phyloP scores from a whole-genome alignment of 2,329 filamentous ascomycete genomes.

The Calonectria henricotiae region DNA sequence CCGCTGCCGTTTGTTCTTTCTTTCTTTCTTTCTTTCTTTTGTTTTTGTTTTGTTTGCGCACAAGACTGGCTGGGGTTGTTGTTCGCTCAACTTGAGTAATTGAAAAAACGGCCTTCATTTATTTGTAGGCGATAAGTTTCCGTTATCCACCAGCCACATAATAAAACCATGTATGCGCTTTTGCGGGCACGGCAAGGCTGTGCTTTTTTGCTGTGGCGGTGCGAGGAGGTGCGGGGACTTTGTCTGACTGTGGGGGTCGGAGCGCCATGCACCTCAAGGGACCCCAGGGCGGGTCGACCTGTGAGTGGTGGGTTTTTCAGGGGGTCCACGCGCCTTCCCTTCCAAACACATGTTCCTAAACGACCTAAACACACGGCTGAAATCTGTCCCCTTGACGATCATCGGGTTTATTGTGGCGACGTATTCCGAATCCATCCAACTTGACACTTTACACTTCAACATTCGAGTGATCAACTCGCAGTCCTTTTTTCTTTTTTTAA shows the following conservation, averaged over 20 bases:
- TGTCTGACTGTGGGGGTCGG: conserved; percentile 11
- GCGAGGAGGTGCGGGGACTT: conserved; percentile 8
- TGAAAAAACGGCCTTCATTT: background rate
- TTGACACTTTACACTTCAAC: conserved; percentile 16
- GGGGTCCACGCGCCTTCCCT: background rate
- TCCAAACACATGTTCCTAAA: conserved; percentile 57
- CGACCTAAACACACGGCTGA: conserved; percentile 42
- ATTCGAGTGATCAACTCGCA: background rate
- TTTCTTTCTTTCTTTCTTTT: too few species aligned
- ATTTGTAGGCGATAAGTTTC: background rate
- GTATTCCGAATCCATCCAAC: conserved; percentile 36
- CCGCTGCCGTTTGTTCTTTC: background rate
- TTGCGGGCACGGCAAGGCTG: conserved; percentile 22
- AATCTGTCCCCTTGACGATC: conserved; percentile 53
- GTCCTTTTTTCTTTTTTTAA: background rate
- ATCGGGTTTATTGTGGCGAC: conserved; percentile 37
- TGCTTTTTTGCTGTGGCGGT: conserved; percentile 30
- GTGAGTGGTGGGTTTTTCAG: conserved; percentile 37
- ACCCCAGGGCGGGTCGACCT: background rate
- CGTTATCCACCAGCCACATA: conserved; percentile 36
- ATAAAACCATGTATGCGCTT: too few species aligned
- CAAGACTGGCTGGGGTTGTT: background rate
- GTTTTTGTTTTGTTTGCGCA: background rate
- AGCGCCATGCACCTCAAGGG: background rate
- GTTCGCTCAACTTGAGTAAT: too few species aligned